Conservation (phyloP, 2,329 filamentous ascomycete genomes). For the Paraphoma sp. region DNA sequence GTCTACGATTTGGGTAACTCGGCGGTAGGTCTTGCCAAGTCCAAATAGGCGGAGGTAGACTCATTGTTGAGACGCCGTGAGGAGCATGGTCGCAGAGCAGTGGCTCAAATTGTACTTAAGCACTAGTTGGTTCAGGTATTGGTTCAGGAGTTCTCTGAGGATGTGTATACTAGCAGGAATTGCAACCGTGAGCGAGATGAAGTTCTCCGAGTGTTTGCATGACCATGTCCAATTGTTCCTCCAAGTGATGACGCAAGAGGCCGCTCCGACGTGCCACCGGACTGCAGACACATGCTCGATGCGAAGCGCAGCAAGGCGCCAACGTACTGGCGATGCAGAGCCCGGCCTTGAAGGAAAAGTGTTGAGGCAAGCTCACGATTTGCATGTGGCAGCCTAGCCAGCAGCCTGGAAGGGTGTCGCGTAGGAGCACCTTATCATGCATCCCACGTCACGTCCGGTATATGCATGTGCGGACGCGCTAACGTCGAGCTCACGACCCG, state of each 20-base stretch:
- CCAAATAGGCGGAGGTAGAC: constrained; percentile 63
- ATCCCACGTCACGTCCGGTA: constrained; percentile 8
- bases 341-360: background rate
- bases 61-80: background rate
- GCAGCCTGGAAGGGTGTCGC: background rate
- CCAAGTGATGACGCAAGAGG: constrained; percentile 6
- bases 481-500: constrained; percentile 9
- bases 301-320: background rate
- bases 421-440: constrained; percentile 15
- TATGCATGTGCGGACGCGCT: constrained; percentile 17
- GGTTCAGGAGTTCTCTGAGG: constrained; percentile 2
- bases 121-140: constrained; percentile 16
- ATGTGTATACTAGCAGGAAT: constrained; percentile 22
- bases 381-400: constrained; percentile 9
- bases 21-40: constrained; percentile 85
- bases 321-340: background rate
- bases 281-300: background rate
- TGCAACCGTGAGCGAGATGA: constrained; percentile 11
- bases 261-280: background rate
- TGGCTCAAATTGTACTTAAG: constrained; percentile 30
- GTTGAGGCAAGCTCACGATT: background rate
- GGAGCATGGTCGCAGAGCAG: constrained; percentile 1
- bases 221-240: background rate
- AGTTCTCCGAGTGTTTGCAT: background rate
- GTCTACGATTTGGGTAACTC: constrained; percentile 93